Conservation (phyloP, 2,329 filamentous ascomycete species). For the Pleurostoma richardsiae region DNA sequence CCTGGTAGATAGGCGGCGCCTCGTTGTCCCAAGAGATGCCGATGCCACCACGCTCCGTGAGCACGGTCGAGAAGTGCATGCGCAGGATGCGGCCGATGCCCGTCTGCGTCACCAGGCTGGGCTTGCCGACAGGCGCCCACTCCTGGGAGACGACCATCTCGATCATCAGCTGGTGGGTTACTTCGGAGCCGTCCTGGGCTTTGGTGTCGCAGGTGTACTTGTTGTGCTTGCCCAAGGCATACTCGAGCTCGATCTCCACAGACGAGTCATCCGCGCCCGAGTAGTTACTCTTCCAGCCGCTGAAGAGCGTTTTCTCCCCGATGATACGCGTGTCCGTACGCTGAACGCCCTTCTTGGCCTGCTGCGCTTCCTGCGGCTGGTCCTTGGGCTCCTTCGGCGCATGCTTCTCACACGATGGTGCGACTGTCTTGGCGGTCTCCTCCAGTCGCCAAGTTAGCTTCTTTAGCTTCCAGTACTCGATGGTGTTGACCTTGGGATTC, state of each 20-base stretch:
- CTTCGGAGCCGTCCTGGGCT: constrained; percentile 67
- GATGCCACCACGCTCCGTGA: constrained; percentile 80
- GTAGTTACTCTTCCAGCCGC: constrained; percentile 81
- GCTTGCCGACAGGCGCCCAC: constrained; percentile 67
- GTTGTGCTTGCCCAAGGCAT: constrained; percentile 52
- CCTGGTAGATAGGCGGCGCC: constrained; percentile 86
- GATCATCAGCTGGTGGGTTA: constrained; percentile 80
- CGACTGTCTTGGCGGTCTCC: constrained; percentile 75
- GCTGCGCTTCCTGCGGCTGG: constrained; percentile 27
- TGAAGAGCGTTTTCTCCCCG: constrained; percentile 75
- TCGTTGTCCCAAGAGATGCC: constrained; percentile 98
- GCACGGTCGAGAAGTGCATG: constrained; percentile 80
- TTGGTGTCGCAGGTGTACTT: constrained; percentile 75
- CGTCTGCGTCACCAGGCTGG: constrained; percentile 70
- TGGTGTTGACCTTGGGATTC: constrained; percentile 64
- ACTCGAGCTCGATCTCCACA: constrained; percentile 78
- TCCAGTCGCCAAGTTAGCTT: constrained; percentile 92
- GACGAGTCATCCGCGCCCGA: constrained; percentile 43
- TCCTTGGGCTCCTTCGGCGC: constrained; percentile 41
- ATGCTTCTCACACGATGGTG: constrained; percentile 77
- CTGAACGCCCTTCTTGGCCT: constrained; percentile 57
- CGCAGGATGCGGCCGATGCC: constrained; percentile 85
- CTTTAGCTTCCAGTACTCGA: constrained; percentile 80
- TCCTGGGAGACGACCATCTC: constrained; percentile 95
- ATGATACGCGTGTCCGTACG: constrained; percentile 75